These are phyloP conservation scores for Senna siamea DNA, from an alignment of 306 rosid species.

Conservation along the genomic window DNA sequence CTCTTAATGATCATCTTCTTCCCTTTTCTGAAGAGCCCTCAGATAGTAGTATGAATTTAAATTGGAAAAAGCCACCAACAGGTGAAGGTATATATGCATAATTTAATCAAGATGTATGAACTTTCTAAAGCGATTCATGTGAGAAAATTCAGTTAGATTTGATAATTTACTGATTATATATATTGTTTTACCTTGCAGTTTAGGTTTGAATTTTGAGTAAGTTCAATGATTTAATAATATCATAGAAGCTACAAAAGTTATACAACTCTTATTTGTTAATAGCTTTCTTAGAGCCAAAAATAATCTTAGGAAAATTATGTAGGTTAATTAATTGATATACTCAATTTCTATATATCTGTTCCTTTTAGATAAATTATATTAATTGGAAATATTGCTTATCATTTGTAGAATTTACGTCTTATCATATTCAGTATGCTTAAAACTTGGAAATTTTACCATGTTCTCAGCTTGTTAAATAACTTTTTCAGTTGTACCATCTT, in stretches of 20 bases:
- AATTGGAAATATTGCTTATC: background rate
- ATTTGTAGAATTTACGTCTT: background rate
- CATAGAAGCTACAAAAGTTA: background rate
- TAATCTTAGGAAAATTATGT: background rate
- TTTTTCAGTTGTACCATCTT: slow-evolving; percentile 16
- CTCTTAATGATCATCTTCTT: slow-evolving; percentile 70
- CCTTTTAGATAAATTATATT: background rate
- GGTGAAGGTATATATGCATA: slow-evolving; percentile 52
- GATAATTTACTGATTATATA: background rate
- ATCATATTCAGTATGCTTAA: background rate
- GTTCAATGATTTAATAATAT: background rate
- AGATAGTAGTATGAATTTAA: slow-evolving; percentile 28
- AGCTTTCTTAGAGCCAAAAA: background rate
- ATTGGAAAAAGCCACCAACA: slow-evolving; percentile 49
- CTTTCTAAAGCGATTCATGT: background rate
- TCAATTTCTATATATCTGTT: no score
- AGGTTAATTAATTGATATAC: no score
- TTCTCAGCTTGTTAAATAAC: background rate
- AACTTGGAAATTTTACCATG: background rate
- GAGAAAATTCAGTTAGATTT: slow-evolving; percentile 6
- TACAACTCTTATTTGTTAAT: background rate
- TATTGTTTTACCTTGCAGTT: background rate
- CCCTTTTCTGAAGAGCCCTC: slow-evolving; percentile 49
- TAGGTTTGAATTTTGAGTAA: background rate
- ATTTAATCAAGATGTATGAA: background rate